phyloP scores from a whole-genome alignment of 768 basidiomycete genomes.

The Naganishia randhawae region DNA sequence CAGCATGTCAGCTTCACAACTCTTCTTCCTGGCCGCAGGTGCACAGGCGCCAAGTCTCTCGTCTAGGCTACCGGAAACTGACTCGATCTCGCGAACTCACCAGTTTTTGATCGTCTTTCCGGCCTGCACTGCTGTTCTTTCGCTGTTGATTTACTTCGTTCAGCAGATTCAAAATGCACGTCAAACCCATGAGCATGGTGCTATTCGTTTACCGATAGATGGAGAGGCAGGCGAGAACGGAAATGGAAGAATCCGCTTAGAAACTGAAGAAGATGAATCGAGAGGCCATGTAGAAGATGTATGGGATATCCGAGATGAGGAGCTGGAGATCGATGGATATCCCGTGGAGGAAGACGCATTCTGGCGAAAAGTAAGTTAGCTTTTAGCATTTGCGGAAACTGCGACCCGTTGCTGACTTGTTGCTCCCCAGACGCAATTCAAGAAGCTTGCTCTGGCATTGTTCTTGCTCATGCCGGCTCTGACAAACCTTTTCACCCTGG shows the following conservation, averaged over 20 bases:
- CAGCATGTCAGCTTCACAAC: background rate
- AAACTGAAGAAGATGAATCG: background rate
- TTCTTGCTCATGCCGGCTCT: conserved; percentile 56
- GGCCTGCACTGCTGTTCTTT: background rate
- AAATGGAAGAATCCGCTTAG: conserved; percentile 7
- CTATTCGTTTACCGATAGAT: background rate
- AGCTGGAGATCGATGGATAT: conserved; percentile 58
- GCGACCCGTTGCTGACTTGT: background rate
- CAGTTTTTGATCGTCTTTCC: conserved; percentile 19
- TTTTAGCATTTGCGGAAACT: background rate
- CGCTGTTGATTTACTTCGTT: background rate
- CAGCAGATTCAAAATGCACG: background rate
- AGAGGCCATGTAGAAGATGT: conserved; percentile 1
- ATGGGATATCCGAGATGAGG: conserved; percentile 12
- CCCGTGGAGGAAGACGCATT: conserved; percentile 63
- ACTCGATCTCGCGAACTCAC: conserved; percentile 8
- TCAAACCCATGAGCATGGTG: background rate
- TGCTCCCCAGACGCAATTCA: conserved; percentile 57
- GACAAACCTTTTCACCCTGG: conserved; percentile 59
- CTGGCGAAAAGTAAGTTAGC: conserved; percentile 57
- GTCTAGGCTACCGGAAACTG: background rate
- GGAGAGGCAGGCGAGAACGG: background rate
- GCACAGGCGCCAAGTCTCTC: background rate
- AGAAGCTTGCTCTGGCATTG: conserved; percentile 59
- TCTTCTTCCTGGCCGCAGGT: background rate